Evolutionary conservation across 176 grass and related monocot genomes (phyloP).

Genomic region (Tuctoria greenei): DNA sequence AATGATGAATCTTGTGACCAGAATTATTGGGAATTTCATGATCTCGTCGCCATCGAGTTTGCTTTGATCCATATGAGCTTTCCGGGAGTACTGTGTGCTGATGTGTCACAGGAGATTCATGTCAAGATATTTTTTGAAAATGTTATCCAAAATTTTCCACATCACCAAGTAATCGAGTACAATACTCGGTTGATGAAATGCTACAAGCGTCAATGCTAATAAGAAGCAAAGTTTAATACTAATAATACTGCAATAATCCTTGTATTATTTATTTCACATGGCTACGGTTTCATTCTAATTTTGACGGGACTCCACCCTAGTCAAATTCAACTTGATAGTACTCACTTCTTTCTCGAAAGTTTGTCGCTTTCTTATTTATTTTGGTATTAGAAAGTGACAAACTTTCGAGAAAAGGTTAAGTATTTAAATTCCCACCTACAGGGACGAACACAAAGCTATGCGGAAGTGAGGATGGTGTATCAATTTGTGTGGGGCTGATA

Average conservation of each 20-base stretch:
- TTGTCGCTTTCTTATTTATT: no score
- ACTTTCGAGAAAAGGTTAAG: no score
- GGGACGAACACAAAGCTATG: background rate
- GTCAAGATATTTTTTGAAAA: background rate
- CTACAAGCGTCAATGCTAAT: background rate
- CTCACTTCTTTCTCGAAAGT: no score
- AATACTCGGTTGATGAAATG: background rate
- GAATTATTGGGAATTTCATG: slow-evolving; percentile 7
- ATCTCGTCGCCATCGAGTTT: background rate
- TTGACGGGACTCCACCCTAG: no score
- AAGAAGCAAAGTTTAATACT: background rate
- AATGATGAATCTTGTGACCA: slow-evolving; percentile 42
- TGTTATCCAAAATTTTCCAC: background rate
- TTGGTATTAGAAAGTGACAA: no score
- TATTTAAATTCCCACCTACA: background rate
- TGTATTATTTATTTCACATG: background rate
- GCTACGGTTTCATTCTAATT: no score
- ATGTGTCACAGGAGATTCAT: background rate
- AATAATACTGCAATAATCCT: background rate
- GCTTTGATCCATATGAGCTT: background rate
- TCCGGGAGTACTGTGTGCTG: background rate
- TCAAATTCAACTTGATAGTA: background rate
- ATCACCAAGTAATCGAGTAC: background rate
- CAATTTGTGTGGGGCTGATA: no score
- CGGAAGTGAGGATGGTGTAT: background rate